phyloP scores from a whole-genome alignment of 129 eudicot species.

The carrot (Daucus carota) region DNA sequence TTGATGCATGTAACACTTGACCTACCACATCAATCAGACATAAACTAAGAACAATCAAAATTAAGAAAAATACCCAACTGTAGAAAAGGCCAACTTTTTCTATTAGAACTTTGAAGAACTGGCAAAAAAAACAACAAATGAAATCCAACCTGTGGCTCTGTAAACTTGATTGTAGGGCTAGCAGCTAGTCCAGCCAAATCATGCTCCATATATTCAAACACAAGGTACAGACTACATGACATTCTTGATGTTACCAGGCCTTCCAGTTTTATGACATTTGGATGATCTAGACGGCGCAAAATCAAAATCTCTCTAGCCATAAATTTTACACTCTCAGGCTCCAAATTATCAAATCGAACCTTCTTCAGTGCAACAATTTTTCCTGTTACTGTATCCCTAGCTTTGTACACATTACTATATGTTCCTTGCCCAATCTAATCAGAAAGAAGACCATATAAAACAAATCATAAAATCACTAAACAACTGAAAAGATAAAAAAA shows the following conservation, averaged over 20 bases:
- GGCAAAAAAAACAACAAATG: background rate
- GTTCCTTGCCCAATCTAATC: slow-evolving; percentile 90
- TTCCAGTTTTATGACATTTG: slow-evolving; percentile 70
- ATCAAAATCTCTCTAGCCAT: slow-evolving; percentile 85
- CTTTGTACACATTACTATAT: slow-evolving; percentile 88
- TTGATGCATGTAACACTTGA: slow-evolving; percentile 92
- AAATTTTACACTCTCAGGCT: slow-evolving; percentile 78
- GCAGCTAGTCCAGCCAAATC: slow-evolving; percentile 85
- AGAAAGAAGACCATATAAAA: slow-evolving; percentile 11
- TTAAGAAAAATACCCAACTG: background rate
- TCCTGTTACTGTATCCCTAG: slow-evolving; percentile 71
- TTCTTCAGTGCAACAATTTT: slow-evolving; percentile 79
- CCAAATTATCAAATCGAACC: slow-evolving; percentile 80
- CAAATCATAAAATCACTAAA: background rate
- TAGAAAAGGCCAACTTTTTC: background rate
- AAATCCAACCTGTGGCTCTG: slow-evolving; percentile 73
- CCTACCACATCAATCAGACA: slow-evolving; percentile 32
- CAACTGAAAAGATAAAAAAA: background rate
- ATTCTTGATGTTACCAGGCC: slow-evolving; percentile 79
- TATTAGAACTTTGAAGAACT: slow-evolving; percentile 1
- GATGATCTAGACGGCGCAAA: slow-evolving; percentile 78
- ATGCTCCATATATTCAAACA: slow-evolving; percentile 75
- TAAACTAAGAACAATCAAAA: slow-evolving; percentile 3
- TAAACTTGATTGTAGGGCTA: slow-evolving; percentile 64
- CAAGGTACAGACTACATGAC: slow-evolving; percentile 78